A percentile compares a stretch with the other conserved stretches of the same genome.
phyloP scores from a whole-genome alignment of 1,139 yeast genomes.

The Suhomyces chickasaworum region DNA sequence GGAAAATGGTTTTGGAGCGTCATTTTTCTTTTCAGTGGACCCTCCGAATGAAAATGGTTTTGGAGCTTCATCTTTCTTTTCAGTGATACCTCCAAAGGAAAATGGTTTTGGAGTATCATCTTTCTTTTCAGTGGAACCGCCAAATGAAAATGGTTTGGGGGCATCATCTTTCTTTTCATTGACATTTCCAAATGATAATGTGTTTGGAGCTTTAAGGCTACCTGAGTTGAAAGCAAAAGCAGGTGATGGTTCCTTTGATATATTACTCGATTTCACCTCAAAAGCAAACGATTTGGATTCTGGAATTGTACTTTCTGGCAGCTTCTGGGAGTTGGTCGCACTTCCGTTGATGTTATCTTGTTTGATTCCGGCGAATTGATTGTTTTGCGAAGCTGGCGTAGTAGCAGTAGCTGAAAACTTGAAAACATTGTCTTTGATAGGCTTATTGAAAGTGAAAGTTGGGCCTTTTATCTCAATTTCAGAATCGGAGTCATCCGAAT shows the following conservation, averaged over 20 bases:
- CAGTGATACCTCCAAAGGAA: background rate
- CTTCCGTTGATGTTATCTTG: background rate
- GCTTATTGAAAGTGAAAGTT: constrained; percentile 53
- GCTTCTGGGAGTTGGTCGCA: background rate
- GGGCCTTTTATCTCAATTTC: constrained; percentile 69
- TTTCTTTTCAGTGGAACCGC: constrained; percentile 1
- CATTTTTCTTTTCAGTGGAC: background rate
- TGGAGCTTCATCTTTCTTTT: constrained; percentile 4
- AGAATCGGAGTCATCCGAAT: constrained; percentile 53
- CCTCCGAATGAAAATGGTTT: constrained; percentile 12
- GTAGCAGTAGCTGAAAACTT: constrained; percentile 31
- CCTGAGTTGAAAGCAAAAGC: background rate
- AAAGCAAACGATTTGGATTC: background rate
- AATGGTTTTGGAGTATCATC: constrained; percentile 6
- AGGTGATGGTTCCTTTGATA: background rate
- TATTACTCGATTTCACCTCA: background rate
- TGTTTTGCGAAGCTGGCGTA: background rate
- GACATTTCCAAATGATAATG: background rate
- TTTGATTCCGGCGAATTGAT: background rate
- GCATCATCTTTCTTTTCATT: background rate
- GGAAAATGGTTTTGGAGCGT: constrained; percentile 14
- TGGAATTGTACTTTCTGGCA: background rate
- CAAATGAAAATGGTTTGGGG: constrained; percentile 10
- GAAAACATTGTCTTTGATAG: constrained; percentile 51
- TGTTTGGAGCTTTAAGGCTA: background rate